These are phyloP conservation scores for Epipyxis sp. DNA, from an alignment of 108 stramenopile genomes.

Conservation along the genomic window DNA sequence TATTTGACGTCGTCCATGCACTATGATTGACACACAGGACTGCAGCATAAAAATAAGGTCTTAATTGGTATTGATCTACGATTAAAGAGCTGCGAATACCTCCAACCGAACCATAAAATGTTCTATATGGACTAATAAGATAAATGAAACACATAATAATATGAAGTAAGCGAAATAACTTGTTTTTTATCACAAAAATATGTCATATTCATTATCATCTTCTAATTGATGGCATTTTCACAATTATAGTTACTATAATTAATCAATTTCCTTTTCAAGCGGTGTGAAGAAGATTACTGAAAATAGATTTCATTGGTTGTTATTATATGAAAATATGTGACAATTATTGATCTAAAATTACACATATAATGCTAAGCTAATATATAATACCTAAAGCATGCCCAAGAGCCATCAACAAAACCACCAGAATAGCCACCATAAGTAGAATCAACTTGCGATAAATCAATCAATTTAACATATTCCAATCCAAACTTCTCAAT, in stretches of 20 bases:
- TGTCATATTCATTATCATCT: too few relatives aligned
- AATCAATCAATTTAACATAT: neutral
- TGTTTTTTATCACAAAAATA: too few relatives aligned
- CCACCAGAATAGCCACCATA: constrained; percentile 31
- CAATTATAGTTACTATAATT: too few relatives aligned
- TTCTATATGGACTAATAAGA: constrained; percentile 13
- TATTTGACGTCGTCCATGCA: neutral
- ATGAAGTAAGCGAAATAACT: neutral
- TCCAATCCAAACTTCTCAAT: constrained; percentile 23
- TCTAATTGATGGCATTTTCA: too few relatives aligned
- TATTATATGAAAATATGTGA: too few relatives aligned
- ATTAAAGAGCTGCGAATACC: constrained; percentile 13
- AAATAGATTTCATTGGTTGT: too few relatives aligned
- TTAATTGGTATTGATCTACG: constrained; percentile 11
- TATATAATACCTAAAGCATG: constrained; percentile 13
- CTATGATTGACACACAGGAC: constrained; percentile 20
- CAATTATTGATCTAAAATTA: too few relatives aligned
- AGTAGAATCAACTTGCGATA: neutral
- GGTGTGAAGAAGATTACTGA: too few relatives aligned
- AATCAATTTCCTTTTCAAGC: too few relatives aligned
- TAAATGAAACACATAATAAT: neutral
- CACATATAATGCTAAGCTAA: too few relatives aligned
- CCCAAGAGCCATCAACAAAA: constrained; percentile 10
- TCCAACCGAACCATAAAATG: constrained; percentile 5
- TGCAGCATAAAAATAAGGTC: neutral